Conservation (phyloP, 208 protist species). For the Leishmania turanica region DNA sequence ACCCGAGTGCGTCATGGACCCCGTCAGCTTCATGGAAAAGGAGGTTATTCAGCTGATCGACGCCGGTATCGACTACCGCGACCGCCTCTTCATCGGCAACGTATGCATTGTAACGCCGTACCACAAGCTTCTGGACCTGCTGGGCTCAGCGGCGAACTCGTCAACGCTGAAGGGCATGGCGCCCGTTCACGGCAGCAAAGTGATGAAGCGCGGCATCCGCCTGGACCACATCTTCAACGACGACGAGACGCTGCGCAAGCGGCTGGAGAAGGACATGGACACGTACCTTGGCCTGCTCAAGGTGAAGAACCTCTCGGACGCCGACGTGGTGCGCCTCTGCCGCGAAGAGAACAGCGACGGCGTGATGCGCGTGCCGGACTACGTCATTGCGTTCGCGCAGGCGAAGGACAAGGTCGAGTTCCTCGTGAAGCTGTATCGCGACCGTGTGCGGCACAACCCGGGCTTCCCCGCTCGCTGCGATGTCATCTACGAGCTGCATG, state of each 20-base stretch:
- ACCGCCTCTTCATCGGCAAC: slow-evolving; percentile 89
- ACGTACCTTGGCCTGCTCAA: slow-evolving; percentile 85
- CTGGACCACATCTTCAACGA: slow-evolving; percentile 94
- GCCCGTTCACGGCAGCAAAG: slow-evolving; percentile 90
- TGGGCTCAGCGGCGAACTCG: slow-evolving; percentile 78
- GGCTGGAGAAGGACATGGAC: slow-evolving; percentile 86
- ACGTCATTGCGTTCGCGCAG: slow-evolving; percentile 85
- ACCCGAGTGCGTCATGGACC: slow-evolving; percentile 93
- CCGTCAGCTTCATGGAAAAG: slow-evolving; percentile 91
- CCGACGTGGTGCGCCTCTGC: slow-evolving; percentile 77
- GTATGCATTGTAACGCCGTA: slow-evolving; percentile 91
- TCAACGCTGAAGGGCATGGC: slow-evolving; percentile 94
- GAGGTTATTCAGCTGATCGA: slow-evolving; percentile 85
- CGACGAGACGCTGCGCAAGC: slow-evolving; percentile 48
- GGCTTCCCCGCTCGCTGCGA: slow-evolving; percentile 83
- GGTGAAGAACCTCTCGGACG: slow-evolving; percentile 70
- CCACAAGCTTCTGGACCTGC: slow-evolving; percentile 92
- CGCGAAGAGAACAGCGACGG: slow-evolving; percentile 87
- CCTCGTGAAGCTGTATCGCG: slow-evolving; percentile 77
- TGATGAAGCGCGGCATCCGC: slow-evolving; percentile 87
- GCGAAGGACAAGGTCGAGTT: slow-evolving; percentile 86
- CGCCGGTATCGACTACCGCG: slow-evolving; percentile 77
- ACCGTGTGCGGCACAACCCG: slow-evolving; percentile 74
- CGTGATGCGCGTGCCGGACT: slow-evolving; percentile 70
- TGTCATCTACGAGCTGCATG: slow-evolving; percentile 79